These are phyloP conservation scores for Heliocybe sulcata DNA, from an alignment of 1,284 basidiomycete genomes.

Conservation along the genomic window DNA sequence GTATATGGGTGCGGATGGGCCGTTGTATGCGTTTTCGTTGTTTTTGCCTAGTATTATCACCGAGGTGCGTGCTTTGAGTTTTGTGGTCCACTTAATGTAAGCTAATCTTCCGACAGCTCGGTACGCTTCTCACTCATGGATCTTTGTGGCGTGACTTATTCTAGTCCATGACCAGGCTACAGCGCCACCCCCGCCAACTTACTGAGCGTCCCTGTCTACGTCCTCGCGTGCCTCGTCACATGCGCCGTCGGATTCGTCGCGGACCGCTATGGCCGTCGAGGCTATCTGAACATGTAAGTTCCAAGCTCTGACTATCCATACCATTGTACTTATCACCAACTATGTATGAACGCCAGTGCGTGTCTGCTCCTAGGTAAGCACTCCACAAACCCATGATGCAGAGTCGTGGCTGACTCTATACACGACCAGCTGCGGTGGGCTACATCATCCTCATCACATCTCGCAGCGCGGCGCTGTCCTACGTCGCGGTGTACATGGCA, in stretches of 20 bases:
- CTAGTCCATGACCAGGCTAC: conserved; percentile 38
- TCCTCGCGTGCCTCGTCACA: conserved; percentile 57
- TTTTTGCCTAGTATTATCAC: conserved; percentile 71
- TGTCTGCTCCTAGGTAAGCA: conserved; percentile 30
- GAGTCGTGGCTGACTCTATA: not conserved
- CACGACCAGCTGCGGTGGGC: conserved; percentile 32
- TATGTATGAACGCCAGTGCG: conserved; percentile 14
- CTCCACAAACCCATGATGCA: not conserved
- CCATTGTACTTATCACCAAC: not conserved
- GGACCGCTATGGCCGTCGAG: conserved; percentile 52
- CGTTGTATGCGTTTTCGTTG: conserved; percentile 66
- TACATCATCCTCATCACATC: conserved; percentile 66
- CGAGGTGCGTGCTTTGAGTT: conserved; percentile 31
- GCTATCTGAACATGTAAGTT: conserved; percentile 55
- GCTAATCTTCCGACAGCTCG: conserved; percentile 26
- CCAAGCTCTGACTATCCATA: not conserved
- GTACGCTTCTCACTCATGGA: conserved; percentile 23
- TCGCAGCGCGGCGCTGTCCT: conserved; percentile 54
- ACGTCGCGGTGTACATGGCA: conserved; percentile 66
- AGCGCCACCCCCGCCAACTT: conserved; percentile 68
- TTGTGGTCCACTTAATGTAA: not conserved
- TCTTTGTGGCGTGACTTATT: not conserved
- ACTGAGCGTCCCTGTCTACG: conserved; percentile 63
- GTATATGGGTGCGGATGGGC: conserved; percentile 51
- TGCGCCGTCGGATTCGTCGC: conserved; percentile 56